A percentile compares a stretch with the other conserved stretches of the same genome.
Evolutionary conservation across 352 stramenopile species (phyloP).

Genomic region (Globisporangium perplexum): DNA sequence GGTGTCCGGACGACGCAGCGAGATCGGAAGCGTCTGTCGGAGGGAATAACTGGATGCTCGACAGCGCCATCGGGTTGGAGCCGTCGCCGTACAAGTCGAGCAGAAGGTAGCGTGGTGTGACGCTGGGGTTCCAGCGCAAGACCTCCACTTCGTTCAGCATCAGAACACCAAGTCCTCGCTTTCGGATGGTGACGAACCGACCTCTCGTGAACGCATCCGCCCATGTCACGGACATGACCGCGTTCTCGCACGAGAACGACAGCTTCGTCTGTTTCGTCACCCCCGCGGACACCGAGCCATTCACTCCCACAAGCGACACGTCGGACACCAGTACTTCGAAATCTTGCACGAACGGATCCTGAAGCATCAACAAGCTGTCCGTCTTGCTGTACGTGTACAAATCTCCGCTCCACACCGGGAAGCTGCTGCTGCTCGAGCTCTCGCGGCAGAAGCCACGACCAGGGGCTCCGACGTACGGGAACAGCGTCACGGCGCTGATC

Average conservation of each 20-base stretch:
- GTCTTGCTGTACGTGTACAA: constrained; percentile 31
- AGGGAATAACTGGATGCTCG: constrained; percentile 42
- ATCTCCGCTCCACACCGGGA: constrained; percentile 29
- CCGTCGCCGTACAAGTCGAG: constrained; percentile 42
- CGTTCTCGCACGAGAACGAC: constrained; percentile 43
- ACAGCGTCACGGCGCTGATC: constrained; percentile 42
- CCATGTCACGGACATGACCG: constrained; percentile 29
- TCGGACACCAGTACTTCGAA: constrained; percentile 45
- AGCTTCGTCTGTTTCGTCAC: constrained; percentile 23
- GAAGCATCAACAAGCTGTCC: constrained; percentile 31
- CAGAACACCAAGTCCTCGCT: constrained; percentile 22
- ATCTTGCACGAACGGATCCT: constrained; percentile 44
- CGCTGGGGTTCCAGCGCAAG: constrained; percentile 48
- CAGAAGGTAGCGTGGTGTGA: constrained; percentile 36
- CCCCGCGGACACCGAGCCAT: constrained; percentile 7
- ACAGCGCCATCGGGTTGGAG: constrained; percentile 27
- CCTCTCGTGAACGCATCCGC: constrained; percentile 28
- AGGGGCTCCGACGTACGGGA: constrained; percentile 37
- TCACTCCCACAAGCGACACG: constrained; percentile 14
- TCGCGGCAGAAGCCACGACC: constrained; percentile 28
- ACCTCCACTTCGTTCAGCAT: constrained; percentile 76
- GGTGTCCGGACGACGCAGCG: constrained; percentile 6
- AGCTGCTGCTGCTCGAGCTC: constrained; percentile 6
- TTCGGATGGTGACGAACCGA: constrained; percentile 45
- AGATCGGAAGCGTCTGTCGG: constrained; percentile 21